Evolutionary conservation across 2,329 filamentous ascomycete species (phyloP).

Genomic region (Bisporella sp.): DNA sequence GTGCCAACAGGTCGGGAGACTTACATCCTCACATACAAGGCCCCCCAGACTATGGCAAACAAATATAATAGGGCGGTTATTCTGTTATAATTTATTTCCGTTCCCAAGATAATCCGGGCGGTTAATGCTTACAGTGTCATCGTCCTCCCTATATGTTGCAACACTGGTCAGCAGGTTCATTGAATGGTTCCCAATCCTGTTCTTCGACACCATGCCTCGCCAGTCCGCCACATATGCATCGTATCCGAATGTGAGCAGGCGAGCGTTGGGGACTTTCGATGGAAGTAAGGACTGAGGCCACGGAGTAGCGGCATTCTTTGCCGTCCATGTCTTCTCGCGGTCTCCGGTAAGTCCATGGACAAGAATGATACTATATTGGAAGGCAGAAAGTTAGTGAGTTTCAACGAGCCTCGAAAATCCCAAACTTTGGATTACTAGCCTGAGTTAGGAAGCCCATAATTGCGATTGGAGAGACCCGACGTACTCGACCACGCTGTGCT

Average conservation of each 20-base stretch:
- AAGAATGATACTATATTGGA: conserved; percentile 28
- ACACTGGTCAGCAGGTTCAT: conserved; percentile 24
- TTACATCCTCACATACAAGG: conserved; percentile 1
- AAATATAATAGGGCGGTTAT: conserved; percentile 6
- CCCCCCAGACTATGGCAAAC: conserved; percentile 4
- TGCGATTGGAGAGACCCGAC: neutral
- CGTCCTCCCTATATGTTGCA: conserved; percentile 18
- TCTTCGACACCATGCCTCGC: conserved; percentile 22
- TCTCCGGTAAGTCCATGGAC: conserved; percentile 35
- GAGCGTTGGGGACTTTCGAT: conserved; percentile 22
- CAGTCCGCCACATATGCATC: conserved; percentile 24
- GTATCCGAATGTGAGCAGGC: conserved; percentile 35
- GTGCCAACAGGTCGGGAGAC: neutral
- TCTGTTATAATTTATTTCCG: conserved; percentile 6
- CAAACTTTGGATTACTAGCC: no score
- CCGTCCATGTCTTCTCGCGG: conserved; percentile 33
- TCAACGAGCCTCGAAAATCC: no score
- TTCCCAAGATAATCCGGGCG: neutral
- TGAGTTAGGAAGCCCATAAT: no score
- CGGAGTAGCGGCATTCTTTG: conserved; percentile 18
- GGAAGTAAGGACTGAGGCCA: conserved; percentile 32
- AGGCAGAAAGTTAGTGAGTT: neutral
- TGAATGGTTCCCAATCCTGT: conserved; percentile 24
- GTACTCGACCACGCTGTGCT: neutral
- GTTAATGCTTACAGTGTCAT: conserved; percentile 20